phyloP scores from a whole-genome alignment of 805 yeast species.

The Starmera amethionina region DNA sequence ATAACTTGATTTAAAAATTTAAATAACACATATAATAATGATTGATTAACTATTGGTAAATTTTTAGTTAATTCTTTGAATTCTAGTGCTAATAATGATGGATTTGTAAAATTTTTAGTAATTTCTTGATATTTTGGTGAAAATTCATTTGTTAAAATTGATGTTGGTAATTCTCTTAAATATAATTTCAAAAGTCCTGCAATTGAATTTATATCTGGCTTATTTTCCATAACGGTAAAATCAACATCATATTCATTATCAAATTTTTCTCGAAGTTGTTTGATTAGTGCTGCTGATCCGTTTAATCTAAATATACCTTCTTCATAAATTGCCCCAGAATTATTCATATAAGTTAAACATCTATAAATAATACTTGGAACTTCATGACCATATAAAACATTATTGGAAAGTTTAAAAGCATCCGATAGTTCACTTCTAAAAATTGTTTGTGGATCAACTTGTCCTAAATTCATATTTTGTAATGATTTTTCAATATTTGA shows the following conservation, averaged over 20 bases:
- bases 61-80: slow-evolving; percentile 23
- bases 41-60: slow-evolving; percentile 46
- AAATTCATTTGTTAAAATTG: slow-evolving; percentile 50
- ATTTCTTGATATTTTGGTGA: slow-evolving; percentile 28
- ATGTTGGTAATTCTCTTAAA: slow-evolving; percentile 65
- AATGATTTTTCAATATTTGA: slow-evolving; percentile 19
- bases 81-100: slow-evolving; percentile 17
- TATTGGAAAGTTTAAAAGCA: slow-evolving; percentile 43
- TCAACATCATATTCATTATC: slow-evolving; percentile 63
- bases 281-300: slow-evolving; percentile 76
- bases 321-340: slow-evolving; percentile 64
- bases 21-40: slow-evolving; percentile 56
- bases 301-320: slow-evolving; percentile 89
- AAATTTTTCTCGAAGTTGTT: slow-evolving; percentile 57
- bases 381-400: slow-evolving; percentile 30
- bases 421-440: slow-evolving; percentile 58
- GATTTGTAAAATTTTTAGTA: slow-evolving; percentile 22
- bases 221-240: slow-evolving; percentile 32
- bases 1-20: slow-evolving; percentile 58
- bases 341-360: slow-evolving; percentile 59
- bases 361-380: slow-evolving; percentile 70
- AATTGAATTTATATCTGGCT: slow-evolving; percentile 70
- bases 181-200: slow-evolving; percentile 81
- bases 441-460: slow-evolving; percentile 20
- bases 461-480: slow-evolving; percentile 20